Evolutionary conservation across 2,329 filamentous ascomycete species (phyloP), one percentile per base, ranked within the genome.

Genomic region (Ustulina deusta): DNA sequence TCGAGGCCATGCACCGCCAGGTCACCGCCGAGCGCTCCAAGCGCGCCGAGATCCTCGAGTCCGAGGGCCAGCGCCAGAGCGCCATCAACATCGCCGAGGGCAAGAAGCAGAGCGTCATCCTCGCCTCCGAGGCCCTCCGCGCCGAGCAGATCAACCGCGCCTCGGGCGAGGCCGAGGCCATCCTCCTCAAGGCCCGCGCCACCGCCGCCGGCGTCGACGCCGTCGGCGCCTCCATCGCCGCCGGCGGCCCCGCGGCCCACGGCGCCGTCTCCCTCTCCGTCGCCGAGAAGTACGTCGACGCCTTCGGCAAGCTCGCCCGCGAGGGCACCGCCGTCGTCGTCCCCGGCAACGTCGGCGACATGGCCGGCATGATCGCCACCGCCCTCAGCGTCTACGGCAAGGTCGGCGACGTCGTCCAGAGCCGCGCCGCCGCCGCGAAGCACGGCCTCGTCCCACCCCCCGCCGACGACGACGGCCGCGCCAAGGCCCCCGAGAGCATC

Each of bases 71-170:
- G 82, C 87, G 96, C 70, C 96, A 99, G 83, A 95, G 91, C 76
- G 96, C 96, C 44, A 99, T 99, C 87, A 99, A 99, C 81, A 97
- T 99, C 73, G 96, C 96, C 63, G 96, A 99, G 84, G 96, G 96
- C 80, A 90, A 91, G 81, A 99, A 99, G 85, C 96, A 98, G 85
- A 94, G 91, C 74, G 95, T 97, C 25, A 99, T 99, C 74, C 86
- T 99, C 27, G 96, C 96, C 0, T 97, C 94, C 9, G 96, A 99
- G 82, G 96, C 96, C 17, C 77, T 97, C 81, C 90, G 90, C 73
- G 89, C 93, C 17, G 95, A 99, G 83, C 89, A 97, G 79, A 96
- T 99, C 84, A 99, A 99, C 82, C 87, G 90, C 78, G 96, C 96
- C 10, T 88, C 86, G 76, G 96, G 96, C 87, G 96, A 99, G 83